Conservation (phyloP, 768 basidiomycete genomes). For the Boletales sp. region DNA sequence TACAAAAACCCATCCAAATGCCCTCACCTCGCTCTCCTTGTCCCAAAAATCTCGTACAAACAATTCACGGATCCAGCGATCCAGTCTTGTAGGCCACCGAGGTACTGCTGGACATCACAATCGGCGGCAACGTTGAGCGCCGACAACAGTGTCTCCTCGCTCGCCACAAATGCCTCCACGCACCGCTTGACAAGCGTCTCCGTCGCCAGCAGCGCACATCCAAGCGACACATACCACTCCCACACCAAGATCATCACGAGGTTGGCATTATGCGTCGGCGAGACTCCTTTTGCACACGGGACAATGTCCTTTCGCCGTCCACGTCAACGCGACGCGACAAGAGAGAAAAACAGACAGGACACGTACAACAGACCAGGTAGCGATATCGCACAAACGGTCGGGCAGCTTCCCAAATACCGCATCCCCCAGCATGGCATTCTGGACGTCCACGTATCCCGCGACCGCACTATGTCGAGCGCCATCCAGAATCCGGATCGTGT, state of each 20-base stretch:
- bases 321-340: neutral
- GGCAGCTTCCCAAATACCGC: conserved; percentile 32
- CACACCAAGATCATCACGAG: conserved; percentile 48
- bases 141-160: conserved; percentile 19
- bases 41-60: conserved; percentile 57
- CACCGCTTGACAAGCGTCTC: conserved; percentile 31
- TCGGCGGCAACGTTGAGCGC: conserved; percentile 12
- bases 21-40: conserved; percentile 52
- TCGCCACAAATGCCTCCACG: conserved; percentile 25
- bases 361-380: conserved; percentile 52
- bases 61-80: conserved; percentile 60
- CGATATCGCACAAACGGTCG: conserved; percentile 44
- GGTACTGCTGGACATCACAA: conserved; percentile 35
- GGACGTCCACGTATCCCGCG: conserved; percentile 41
- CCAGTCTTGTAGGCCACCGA: conserved; percentile 52
- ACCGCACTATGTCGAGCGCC: conserved; percentile 50
- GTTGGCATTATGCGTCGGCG: conserved; percentile 38
- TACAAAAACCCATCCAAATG: conserved; percentile 61
- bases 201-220: conserved; percentile 37
- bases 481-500: conserved; percentile 46
- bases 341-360: neutral
- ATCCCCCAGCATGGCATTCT: conserved; percentile 28
- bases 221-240: conserved; percentile 42
- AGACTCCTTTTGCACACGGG: conserved; percentile 47
- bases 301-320: conserved; percentile 48